phyloP scores from a whole-genome alignment of 345 rosid species.

The Eucalyptus pumila region DNA sequence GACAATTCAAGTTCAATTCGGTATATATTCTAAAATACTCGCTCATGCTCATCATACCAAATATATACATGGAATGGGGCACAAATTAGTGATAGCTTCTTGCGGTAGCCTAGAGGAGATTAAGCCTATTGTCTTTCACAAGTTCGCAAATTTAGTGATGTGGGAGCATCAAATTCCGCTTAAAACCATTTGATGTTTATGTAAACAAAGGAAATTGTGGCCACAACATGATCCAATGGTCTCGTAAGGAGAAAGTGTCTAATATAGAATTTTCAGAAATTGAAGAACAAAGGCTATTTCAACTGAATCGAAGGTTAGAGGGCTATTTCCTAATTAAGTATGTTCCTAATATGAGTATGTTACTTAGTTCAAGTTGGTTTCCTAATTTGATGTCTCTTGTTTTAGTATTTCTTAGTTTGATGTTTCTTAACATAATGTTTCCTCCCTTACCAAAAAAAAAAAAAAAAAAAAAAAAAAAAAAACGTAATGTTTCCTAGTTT shows the following conservation, averaged over 20 bases:
- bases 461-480: no score
- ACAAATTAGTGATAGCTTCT: neutral
- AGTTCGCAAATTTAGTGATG: neutral
- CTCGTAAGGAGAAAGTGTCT: neutral
- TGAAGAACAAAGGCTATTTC: neutral
- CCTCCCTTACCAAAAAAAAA: no score
- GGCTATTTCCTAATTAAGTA: neutral
- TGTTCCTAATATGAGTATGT: neutral
- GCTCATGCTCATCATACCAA: neutral
- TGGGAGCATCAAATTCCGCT: neutral
- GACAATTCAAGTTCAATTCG: neutral
- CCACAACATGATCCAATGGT: neutral
- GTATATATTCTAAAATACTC: neutral
- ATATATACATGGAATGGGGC: neutral
- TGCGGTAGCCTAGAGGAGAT: neutral
- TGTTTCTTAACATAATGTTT: neutral
- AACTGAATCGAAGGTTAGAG: neutral
- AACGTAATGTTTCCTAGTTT: neutral
- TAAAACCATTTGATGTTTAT: neutral
- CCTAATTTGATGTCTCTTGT: neutral
- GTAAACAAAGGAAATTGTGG: neutral
- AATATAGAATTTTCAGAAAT: neutral
- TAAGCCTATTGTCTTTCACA: neutral
- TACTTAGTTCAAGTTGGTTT: neutral
- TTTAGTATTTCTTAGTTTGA: neutral